Percentiles rank a stretch among this genome's conserved stretches.
These are phyloP conservation scores for Globisporangium yorkense DNA, from an alignment of 352 stramenopile genomes.

Conservation along the genomic window DNA sequence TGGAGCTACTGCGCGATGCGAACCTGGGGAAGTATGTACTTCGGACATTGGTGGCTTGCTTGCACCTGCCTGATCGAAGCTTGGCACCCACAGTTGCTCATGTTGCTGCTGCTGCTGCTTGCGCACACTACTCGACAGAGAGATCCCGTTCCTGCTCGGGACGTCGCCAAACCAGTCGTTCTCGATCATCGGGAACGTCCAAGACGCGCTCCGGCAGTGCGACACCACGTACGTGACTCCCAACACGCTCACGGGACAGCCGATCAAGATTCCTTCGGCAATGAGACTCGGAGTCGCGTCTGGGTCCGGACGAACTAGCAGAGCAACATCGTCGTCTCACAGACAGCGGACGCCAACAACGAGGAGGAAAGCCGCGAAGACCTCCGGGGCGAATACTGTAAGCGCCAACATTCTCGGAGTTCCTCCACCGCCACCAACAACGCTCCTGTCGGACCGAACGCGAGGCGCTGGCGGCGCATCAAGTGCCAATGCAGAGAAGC, in stretches of 20 bases:
- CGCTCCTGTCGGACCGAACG: conserved; percentile 10
- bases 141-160: conserved; percentile 64
- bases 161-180: conserved; percentile 54
- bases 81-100: neutral
- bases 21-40: conserved; percentile 57
- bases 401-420: conserved; percentile 16
- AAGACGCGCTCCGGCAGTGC: conserved; percentile 65
- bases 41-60: neutral
- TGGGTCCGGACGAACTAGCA: neutral
- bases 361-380: neutral
- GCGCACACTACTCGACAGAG: conserved; percentile 15
- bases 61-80: neutral
- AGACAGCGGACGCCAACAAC: neutral
- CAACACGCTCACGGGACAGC: conserved; percentile 6
- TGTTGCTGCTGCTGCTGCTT: neutral
- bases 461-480: neutral
- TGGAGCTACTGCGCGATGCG: conserved; percentile 51
- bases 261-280: conserved; percentile 8
- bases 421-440: conserved; percentile 4
- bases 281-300: neutral
- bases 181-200: conserved; percentile 64
- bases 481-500: neutral
- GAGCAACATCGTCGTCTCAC: neutral
- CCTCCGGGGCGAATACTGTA: neutral
- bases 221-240: conserved; percentile 50